phyloP scores from a whole-genome alignment of 768 basidiomycete species.

The Panaeolus cyanescens region DNA sequence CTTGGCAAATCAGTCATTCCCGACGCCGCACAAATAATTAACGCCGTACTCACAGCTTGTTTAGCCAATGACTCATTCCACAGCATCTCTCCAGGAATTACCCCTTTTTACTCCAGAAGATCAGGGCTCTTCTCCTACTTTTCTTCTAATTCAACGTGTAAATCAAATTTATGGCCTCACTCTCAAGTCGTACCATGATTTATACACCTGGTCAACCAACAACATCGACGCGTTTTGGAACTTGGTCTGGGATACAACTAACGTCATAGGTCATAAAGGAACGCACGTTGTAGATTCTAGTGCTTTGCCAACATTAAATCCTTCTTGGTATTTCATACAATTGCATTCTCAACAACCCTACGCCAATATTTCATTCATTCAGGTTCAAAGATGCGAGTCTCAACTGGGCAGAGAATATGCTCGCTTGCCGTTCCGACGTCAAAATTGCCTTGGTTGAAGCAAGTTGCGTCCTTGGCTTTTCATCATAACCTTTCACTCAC shows the following conservation, averaged over 20 bases:
- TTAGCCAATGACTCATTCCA: background rate
- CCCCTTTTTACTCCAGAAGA: conserved; percentile 47
- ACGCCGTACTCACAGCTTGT: background rate
- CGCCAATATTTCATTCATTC: conserved; percentile 12
- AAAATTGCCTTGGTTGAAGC: conserved; percentile 71
- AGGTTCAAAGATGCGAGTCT: conserved; percentile 61
- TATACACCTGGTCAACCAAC: conserved; percentile 66
- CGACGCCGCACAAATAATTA: too few relatives aligned
- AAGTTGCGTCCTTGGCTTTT: conserved; percentile 44
- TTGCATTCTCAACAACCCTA: too few relatives aligned
- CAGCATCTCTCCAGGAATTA: conserved; percentile 11
- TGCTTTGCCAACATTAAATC: conserved; percentile 60
- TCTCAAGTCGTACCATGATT: conserved; percentile 58
- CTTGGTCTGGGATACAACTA: conserved; percentile 70
- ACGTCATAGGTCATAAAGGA: conserved; percentile 65
- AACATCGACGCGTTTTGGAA: conserved; percentile 71
- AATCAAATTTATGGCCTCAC: conserved; percentile 48
- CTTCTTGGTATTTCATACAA: conserved; percentile 53
- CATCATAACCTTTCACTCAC: conserved; percentile 15
- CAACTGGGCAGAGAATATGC: conserved; percentile 86
- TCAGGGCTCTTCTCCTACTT: conserved; percentile 44
- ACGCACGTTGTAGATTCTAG: conserved; percentile 55
- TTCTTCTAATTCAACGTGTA: conserved; percentile 49
- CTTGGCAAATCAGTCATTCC: too few relatives aligned
- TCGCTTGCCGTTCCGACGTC: conserved; percentile 53